phyloP scores from a whole-genome alignment of 164 flowering plant species.

The Paratinospora sagittata region DNA sequence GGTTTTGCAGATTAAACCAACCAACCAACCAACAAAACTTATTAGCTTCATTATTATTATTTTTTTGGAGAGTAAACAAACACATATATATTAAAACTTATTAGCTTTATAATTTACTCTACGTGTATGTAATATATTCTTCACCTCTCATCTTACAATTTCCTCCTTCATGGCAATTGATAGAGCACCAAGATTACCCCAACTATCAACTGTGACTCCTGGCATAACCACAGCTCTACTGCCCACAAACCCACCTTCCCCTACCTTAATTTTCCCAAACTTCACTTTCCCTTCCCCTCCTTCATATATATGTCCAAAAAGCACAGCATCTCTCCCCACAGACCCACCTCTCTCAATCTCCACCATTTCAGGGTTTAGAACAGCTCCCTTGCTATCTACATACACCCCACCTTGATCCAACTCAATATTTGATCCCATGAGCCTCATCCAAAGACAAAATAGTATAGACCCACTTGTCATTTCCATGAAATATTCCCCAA shows the following conservation, averaged over 20 bases:
- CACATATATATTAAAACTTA: background rate
- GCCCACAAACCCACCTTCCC: conserved; percentile 68
- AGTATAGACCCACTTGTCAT: conserved; percentile 50
- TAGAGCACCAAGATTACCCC: conserved; percentile 43
- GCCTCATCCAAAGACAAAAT: conserved; percentile 55
- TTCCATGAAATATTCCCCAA: conserved; percentile 74
- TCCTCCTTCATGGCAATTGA: conserved; percentile 72
- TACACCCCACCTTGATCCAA: conserved; percentile 41
- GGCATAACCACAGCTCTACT: conserved; percentile 70
- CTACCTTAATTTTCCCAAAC: conserved; percentile 55
- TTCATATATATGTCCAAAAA: conserved; percentile 79
- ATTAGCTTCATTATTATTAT: too few relatives aligned
- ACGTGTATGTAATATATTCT: background rate
- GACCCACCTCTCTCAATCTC: conserved; percentile 58
- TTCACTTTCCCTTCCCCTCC: conserved; percentile 68
- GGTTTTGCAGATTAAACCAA: too few relatives aligned
- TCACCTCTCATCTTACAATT: conserved; percentile 34
- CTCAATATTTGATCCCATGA: conserved; percentile 55
- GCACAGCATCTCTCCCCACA: conserved; percentile 57
- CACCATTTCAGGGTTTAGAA: conserved; percentile 79
- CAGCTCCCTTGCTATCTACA: conserved; percentile 61
- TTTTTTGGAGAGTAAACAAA: background rate
- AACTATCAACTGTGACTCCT: conserved; percentile 52
- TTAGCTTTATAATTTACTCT: too few relatives aligned
- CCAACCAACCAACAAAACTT: too few relatives aligned